phyloP scores from a whole-genome alignment of 768 basidiomycete genomes.

The Amanita subjunquillea region DNA sequence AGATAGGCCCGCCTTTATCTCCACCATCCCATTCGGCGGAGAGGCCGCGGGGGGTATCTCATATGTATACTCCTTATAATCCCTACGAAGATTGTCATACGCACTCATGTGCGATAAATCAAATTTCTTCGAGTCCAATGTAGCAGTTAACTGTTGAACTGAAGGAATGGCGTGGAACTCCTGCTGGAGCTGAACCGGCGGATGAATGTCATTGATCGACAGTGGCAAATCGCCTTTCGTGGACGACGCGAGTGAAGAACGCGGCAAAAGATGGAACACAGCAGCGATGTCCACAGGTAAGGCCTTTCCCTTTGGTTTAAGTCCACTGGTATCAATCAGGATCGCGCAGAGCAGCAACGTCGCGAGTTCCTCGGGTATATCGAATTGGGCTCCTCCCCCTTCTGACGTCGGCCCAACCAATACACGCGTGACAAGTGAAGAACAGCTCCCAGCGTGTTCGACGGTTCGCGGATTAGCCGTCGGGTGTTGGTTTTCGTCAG shows the following conservation, averaged over 20 bases:
- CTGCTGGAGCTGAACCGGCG: background rate
- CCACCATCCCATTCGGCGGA: constrained; percentile 11
- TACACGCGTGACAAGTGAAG: constrained; percentile 42
- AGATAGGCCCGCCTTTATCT: constrained; percentile 64
- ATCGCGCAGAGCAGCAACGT: constrained; percentile 74
- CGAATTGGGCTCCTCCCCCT: constrained; percentile 9
- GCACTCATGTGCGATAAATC: constrained; percentile 59
- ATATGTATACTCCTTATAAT: constrained; percentile 83
- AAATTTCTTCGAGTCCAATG: constrained; percentile 47
- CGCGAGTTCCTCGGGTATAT: constrained; percentile 54
- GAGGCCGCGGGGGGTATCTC: constrained; percentile 30
- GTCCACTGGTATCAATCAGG: constrained; percentile 78
- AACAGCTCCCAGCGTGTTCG: constrained; percentile 65
- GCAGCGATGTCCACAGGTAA: constrained; percentile 52
- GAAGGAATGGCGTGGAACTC: constrained; percentile 25
- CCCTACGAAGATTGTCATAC: constrained; percentile 79
- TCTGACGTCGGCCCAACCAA: background rate
- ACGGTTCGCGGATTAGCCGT: constrained; percentile 62
- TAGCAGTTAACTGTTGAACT: constrained; percentile 37
- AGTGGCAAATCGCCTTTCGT: background rate
- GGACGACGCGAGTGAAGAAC: constrained; percentile 31
- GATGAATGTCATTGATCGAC: constrained; percentile 7
- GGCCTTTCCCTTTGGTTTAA: constrained; percentile 74
- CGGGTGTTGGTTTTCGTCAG: constrained; percentile 64
- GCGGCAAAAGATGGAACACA: constrained; percentile 51